Base-by-base conservation (phyloP, 306 rosid species). In the Astragalus membranaceus region DNA sequence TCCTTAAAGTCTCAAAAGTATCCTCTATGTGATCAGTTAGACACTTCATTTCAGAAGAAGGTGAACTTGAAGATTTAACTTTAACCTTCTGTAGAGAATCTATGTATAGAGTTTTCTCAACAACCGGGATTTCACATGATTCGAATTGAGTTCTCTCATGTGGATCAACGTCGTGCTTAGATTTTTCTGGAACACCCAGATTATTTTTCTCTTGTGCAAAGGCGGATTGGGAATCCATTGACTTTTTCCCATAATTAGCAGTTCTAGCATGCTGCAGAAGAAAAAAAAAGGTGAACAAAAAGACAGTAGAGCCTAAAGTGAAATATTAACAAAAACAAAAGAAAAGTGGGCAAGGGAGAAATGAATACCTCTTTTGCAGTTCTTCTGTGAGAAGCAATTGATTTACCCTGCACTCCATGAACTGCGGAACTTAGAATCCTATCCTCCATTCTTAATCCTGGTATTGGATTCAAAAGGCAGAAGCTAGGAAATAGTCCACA, bases 81-180 rank as follows among this genome's bases (percentile, higher is more conserved):
- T 72, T 86, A 8, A 67, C 75, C 54, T 72, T 72, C 29, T 83
- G 86, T 37, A 87, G 83, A 72, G 86, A 85, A 73, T 94, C 98
- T 32, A 94, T 59, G 70, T 90, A 88, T 39, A 88, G 80, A 78
- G 94, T 94, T 83, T 90, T 90, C 90, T 94, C 98, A 65, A 79
- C 79, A 53, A 73, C 85, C 57, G 88, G 89, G 63, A 86, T 82
- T 55, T 70, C 79, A 52, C 75, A 69, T 57, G 78, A 64, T 48
- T 83, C 86, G 35, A 65, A 12, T 57, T 41, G 74, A 47, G 70
- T 43, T 49, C 72, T 60, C 63, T 86, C 87, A 50, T 71, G 76
- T 35, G 81, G 77, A 71, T 82, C 81, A 48, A 75, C 53, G 32
- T 41, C 74, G 48, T 74, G 73, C 72, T 57, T 71, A 30, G 73